Percentiles rank a stretch among this genome's conserved stretches.
These are phyloP conservation scores for Thelephora terrestris DNA, from an alignment of 1,284 basidiomycete species.

Conservation along the genomic window DNA sequence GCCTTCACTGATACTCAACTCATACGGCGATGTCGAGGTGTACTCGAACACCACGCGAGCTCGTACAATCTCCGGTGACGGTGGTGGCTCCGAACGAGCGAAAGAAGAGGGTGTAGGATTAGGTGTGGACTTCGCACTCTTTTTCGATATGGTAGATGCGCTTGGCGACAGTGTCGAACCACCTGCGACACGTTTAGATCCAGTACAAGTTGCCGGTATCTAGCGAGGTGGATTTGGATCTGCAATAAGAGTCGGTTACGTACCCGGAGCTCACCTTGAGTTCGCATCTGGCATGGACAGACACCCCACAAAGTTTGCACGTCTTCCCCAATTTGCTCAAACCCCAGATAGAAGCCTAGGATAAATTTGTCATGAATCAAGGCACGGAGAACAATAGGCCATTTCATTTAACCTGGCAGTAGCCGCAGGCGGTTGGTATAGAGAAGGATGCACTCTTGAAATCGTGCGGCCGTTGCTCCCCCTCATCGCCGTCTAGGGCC, in stretches of 20 bases:
- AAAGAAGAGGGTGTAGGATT: conserved; percentile 45
- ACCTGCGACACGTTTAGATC: conserved; percentile 18
- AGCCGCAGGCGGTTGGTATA: conserved; percentile 70
- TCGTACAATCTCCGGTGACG: conserved; percentile 33
- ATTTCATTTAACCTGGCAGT: conserved; percentile 52
- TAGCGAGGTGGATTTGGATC: conserved; percentile 19
- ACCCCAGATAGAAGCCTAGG: conserved; percentile 73
- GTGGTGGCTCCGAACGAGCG: conserved; percentile 27
- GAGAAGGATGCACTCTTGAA: conserved; percentile 81
- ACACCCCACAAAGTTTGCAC: conserved; percentile 67
- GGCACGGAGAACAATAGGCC: not conserved
- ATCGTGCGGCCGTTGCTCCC: conserved; percentile 56
- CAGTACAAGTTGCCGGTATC: conserved; percentile 67
- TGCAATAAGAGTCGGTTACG: not conserved
- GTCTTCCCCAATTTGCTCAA: conserved; percentile 77
- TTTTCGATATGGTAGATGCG: conserved; percentile 11
- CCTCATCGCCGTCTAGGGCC: conserved; percentile 67
- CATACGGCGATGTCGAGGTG: conserved; percentile 62
- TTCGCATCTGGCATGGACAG: conserved; percentile 79
- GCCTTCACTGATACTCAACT: conserved; percentile 58
- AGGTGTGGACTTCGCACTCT: conserved; percentile 3
- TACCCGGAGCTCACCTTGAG: conserved; percentile 48
- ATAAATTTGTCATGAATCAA: not conserved
- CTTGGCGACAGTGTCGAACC: conserved; percentile 6
- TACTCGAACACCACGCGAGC: conserved; percentile 66